A percentile compares a stretch with the other conserved stretches of the same genome.
Evolutionary conservation across 345 rosid species (phyloP).

Genomic region (Ceriops zippeliana): DNA sequence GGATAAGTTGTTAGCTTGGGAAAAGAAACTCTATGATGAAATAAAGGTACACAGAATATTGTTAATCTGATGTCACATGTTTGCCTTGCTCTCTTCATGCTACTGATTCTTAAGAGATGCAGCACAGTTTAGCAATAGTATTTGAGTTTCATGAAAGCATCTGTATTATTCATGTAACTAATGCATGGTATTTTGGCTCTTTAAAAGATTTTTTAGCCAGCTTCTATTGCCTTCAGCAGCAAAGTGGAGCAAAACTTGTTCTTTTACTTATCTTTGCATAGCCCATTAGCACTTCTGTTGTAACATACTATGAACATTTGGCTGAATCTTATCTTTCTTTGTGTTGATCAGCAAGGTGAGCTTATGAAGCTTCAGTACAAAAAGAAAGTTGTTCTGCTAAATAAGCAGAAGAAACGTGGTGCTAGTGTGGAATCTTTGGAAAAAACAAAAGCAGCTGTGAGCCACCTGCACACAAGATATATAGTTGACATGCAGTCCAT

Average conservation of each 20-base stretch:
- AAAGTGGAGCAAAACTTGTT: not conserved
- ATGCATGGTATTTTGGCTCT: not conserved
- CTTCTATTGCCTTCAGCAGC: not conserved
- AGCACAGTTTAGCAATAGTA: not conserved
- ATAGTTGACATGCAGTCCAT: conserved; percentile 98
- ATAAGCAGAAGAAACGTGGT: conserved; percentile 76
- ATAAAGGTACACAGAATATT: conserved; percentile 56
- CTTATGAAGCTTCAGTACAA: conserved; percentile 92
- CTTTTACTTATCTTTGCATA: not conserved
- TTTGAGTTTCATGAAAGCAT: not conserved
- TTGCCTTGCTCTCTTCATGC: not conserved
- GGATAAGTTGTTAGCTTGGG: conserved; percentile 96
- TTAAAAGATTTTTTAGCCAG: not conserved
- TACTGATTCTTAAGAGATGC: not conserved
- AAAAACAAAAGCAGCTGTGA: conserved; percentile 89
- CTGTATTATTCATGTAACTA: not conserved
- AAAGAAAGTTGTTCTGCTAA: conserved; percentile 66
- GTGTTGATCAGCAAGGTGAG: conserved; percentile 73
- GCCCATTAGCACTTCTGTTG: no score
- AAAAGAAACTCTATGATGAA: conserved; percentile 94
- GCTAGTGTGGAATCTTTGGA: conserved; percentile 74
- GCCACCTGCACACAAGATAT: conserved; percentile 86
- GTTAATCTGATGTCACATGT: not conserved
- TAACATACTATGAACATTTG: no score
- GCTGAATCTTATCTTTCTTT: conserved; percentile 18